A percentile compares a stretch with the other conserved stretches of the same genome.
These are phyloP conservation scores for Neurospora discreta DNA, from an alignment of 495 filamentous ascomycete species.

Conservation along the genomic window DNA sequence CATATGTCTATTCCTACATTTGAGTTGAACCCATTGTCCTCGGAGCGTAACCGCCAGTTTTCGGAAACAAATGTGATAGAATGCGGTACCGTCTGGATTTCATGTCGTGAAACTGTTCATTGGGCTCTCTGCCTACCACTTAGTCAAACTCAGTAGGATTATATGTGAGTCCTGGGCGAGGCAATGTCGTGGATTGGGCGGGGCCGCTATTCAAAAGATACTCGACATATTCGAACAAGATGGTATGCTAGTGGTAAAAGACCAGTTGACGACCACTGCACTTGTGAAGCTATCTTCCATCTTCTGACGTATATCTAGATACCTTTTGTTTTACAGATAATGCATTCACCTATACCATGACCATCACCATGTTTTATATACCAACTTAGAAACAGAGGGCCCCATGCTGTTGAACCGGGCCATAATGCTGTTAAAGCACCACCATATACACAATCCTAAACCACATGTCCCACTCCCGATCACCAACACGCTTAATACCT, in stretches of 20 bases:
- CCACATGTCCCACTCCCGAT: not conserved
- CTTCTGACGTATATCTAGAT: not conserved
- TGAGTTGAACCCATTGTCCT: not conserved
- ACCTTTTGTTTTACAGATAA: not conserved
- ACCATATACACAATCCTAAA: not conserved
- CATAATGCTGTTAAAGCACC: not conserved
- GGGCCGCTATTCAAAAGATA: not conserved
- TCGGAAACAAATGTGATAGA: not conserved
- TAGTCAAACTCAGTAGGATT: not conserved
- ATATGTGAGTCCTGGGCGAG: not conserved
- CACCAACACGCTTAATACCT: conserved; percentile 26
- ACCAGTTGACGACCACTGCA: not conserved
- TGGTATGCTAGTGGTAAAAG: not conserved
- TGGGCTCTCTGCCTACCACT: not conserved
- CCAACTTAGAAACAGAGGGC: not conserved
- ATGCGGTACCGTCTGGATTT: not conserved
- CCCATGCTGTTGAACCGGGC: not conserved
- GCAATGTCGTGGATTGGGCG: not conserved
- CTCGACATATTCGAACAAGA: not conserved
- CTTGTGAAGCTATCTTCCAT: not conserved
- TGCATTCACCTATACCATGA: not conserved
- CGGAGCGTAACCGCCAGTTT: not conserved
- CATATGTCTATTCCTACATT: not conserved
- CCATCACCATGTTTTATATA: not conserved
- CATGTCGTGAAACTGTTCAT: not conserved